Evolutionary conservation across 805 yeast species (phyloP).

Genomic region (Spathaspora gorwiae): DNA sequence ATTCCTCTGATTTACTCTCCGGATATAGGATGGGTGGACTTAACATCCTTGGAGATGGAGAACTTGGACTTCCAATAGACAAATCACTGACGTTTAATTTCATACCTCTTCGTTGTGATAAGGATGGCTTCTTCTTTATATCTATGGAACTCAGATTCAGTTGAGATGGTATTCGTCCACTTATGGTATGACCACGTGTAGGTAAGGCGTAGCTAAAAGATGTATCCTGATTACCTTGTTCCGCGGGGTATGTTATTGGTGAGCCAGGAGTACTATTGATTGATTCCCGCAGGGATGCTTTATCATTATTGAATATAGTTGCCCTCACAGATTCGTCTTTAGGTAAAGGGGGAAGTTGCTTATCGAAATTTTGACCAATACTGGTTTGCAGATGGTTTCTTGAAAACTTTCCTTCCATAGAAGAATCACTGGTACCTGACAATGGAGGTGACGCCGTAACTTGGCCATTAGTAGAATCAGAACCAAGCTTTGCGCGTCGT

Average conservation of each 20-base stretch:
- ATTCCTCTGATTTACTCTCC: constrained; percentile 3
- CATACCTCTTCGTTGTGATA: constrained; percentile 54
- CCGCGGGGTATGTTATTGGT: not conserved
- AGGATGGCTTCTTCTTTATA: constrained; percentile 35
- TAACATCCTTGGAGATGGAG: constrained; percentile 12
- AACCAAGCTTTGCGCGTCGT: constrained; percentile 43
- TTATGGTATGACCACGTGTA: not conserved
- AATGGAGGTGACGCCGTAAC: constrained; percentile 1
- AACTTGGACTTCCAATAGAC: constrained; percentile 10
- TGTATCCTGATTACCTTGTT: not conserved
- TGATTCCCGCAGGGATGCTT: not conserved
- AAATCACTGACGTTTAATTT: constrained; percentile 39
- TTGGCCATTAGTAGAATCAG: constrained; percentile 2
- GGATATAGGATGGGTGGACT: constrained; percentile 9
- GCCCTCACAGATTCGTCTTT: not conserved
- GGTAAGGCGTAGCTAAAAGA: not conserved
- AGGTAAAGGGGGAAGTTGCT: constrained; percentile 28
- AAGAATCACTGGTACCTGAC: not conserved
- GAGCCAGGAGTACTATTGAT: not conserved
- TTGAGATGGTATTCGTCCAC: constrained; percentile 4
- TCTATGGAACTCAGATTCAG: constrained; percentile 5
- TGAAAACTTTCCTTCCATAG: not conserved
- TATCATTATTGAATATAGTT: constrained; percentile 2
- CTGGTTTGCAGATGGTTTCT: constrained; percentile 3
- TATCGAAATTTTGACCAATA: constrained; percentile 5